phyloP scores from a whole-genome alignment of 768 basidiomycete genomes.

The Rhodotorula kratochvilovae region DNA sequence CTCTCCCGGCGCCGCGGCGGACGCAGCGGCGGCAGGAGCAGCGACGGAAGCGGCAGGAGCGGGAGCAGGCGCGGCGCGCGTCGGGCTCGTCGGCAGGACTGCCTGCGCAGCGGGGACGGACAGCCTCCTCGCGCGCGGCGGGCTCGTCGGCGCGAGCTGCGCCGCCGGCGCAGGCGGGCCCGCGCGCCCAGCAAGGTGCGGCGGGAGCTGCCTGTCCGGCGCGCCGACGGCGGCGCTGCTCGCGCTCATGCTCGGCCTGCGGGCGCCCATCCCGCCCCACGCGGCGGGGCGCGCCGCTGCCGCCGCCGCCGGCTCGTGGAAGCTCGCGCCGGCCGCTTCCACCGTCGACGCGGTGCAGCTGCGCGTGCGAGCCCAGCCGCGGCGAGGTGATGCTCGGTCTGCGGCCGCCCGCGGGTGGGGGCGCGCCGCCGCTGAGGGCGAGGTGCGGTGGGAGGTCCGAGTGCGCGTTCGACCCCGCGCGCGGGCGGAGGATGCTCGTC shows the following conservation, averaged over 20 bases:
- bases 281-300: background rate
- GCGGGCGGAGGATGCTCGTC: slow-evolving; percentile 1
- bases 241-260: background rate
- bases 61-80: background rate
- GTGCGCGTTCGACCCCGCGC: background rate
- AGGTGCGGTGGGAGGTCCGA: slow-evolving; percentile 21
- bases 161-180: background rate
- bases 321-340: slow-evolving; percentile 1
- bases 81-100: background rate
- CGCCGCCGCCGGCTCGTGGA: slow-evolving; percentile 6
- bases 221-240: background rate
- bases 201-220: slow-evolving; percentile 56
- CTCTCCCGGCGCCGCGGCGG: slow-evolving; percentile 43
- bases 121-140: background rate
- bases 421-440: background rate
- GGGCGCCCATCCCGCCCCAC: background rate
- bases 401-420: background rate
- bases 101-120: background rate
- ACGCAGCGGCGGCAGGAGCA: too few species aligned
- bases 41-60: background rate
- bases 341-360: slow-evolving; percentile 7
- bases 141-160: background rate
- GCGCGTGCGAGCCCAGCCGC: background rate
- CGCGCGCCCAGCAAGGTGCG: slow-evolving; percentile 51
- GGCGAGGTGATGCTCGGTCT: slow-evolving; percentile 20